A percentile compares a stretch with the other conserved stretches of the same genome.
These are phyloP conservation scores for Gaeumannomyces sp. DNA, from an alignment of 2,329 filamentous ascomycete species.

Conservation along the genomic window DNA sequence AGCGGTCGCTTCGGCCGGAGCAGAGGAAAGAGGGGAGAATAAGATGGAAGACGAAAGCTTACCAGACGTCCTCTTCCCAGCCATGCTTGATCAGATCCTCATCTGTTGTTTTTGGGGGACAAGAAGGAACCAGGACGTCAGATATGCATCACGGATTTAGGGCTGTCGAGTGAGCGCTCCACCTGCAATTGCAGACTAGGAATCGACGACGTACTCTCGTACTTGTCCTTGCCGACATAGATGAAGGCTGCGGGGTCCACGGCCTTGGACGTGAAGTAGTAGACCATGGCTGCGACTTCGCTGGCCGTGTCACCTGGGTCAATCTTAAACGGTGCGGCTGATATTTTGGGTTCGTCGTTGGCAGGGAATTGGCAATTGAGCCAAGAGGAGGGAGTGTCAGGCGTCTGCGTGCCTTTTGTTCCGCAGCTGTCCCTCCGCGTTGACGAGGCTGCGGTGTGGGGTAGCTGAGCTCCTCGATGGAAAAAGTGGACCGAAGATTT, in stretches of 20 bases:
- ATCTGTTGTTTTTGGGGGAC: slow-evolving; percentile 48
- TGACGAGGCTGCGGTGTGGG: no score
- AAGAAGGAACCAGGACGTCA: not conserved
- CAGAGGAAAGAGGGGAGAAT: no score
- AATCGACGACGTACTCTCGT: slow-evolving; percentile 67
- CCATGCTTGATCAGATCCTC: slow-evolving; percentile 94
- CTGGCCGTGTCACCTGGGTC: not conserved
- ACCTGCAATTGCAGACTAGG: slow-evolving; percentile 7
- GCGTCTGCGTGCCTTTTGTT: not conserved
- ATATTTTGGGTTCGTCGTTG: no score
- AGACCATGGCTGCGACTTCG: slow-evolving; percentile 64
- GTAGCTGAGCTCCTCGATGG: no score
- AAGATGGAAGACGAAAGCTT: slow-evolving; percentile 21
- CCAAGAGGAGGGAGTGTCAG: not conserved
- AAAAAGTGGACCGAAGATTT: no score
- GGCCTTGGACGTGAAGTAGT: slow-evolving; percentile 85
- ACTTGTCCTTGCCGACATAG: slow-evolving; percentile 98
- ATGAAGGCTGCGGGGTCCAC: slow-evolving; percentile 79
- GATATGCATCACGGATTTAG: not conserved
- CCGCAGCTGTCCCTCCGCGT: not conserved
- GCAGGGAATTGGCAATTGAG: not conserved
- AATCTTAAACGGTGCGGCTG: no score
- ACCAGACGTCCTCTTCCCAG: slow-evolving; percentile 95
- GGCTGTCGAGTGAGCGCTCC: not conserved
- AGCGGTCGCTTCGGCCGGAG: no score